These are phyloP conservation scores for Penicillium diatomitis DNA, from an alignment of 495 filamentous ascomycete genomes.

Conservation along the genomic window DNA sequence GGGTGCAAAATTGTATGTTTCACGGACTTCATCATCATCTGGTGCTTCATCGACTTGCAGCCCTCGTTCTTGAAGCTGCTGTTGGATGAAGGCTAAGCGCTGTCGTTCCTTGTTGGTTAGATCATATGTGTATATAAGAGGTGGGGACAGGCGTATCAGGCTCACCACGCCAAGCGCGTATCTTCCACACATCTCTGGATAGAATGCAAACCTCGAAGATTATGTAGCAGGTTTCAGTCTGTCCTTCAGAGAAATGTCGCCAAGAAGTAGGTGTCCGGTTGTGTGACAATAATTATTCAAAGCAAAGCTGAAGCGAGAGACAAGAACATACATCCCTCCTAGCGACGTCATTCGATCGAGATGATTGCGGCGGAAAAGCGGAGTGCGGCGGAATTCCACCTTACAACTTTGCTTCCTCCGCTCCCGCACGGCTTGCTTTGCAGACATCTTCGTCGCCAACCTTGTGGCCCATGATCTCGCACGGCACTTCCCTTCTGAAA, in stretches of 20 bases:
- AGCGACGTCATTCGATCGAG: slow-evolving; percentile 25
- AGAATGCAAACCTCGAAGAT: not conserved
- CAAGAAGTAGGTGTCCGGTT: not conserved
- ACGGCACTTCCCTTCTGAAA: not conserved
- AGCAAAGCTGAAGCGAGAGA: not conserved
- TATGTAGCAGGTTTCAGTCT: not conserved
- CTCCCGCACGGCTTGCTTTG: too few relatives aligned
- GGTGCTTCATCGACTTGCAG: slow-evolving; percentile 73
- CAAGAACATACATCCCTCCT: not conserved
- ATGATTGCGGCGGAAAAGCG: slow-evolving; percentile 17
- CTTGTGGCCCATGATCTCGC: not conserved
- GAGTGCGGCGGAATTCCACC: slow-evolving; percentile 4
- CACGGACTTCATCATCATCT: slow-evolving; percentile 62
- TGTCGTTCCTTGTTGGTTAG: slow-evolving; percentile 13
- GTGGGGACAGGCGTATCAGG: slow-evolving; percentile 4
- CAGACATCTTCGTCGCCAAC: too few relatives aligned
- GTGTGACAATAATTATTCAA: not conserved
- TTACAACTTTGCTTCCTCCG: not conserved
- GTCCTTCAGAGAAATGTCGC: not conserved
- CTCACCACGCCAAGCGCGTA: slow-evolving; percentile 74
- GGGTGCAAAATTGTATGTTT: slow-evolving; percentile 89
- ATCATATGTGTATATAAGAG: not conserved
- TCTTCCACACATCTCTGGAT: slow-evolving; percentile 65
- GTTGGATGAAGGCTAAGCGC: slow-evolving; percentile 58
- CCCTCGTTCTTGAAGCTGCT: slow-evolving; percentile 59